Base-by-base conservation (phyloP, 495 filamentous ascomycete genomes). In the Hypomontagnella monticulosa region DNA sequence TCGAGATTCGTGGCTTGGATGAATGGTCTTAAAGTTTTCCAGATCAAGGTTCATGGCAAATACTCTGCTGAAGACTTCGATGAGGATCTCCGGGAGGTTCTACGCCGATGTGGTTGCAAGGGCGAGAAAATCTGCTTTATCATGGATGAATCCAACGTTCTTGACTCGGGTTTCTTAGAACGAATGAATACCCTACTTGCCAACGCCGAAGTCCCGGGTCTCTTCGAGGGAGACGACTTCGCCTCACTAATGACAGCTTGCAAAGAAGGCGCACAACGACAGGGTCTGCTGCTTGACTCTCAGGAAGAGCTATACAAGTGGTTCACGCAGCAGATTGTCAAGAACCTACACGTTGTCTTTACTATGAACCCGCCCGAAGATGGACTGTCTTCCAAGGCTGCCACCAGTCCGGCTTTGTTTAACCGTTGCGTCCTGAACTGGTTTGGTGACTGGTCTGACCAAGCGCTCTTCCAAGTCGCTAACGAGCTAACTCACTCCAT, bases 301-400 rank as follows among this genome's bases (percentile, higher is more conserved):
- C 93, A 97, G 72, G 95, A 99, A 80, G 95, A 99, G 79, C 83
- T 98, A 1, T 98, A 99, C 83, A 97, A 97, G 78, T 99, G 95
- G 95, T 99, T 99, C 80, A 99, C 96, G 0, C 91, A 96, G 60
- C 95, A 99, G 78, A 98, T 99, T 65, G 90, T 97, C 74, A 97
- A 96, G 84, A 99, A 99, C 72, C 78, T 99, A 38, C 95, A 99
- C 72, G 96, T 99, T 56, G 95, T 99, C 36, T 98, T 99, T 72
- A 99, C 95, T 1, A 99, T 99, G 95, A 99, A 99, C 76, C 95
- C 95, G n/a, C 95, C 95, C 4, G 91, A 97, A 73, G 96, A 94
- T 62, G 95, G 94, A 1, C 78, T 99, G 40, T 93, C 91, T 9
- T 97, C 93, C 4, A 97, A 96, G 78, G 96, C 95, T 51, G 95